phyloP scores from a whole-genome alignment of 2,329 filamentous ascomycete genomes.

The Bipolaris sorokiniana region DNA sequence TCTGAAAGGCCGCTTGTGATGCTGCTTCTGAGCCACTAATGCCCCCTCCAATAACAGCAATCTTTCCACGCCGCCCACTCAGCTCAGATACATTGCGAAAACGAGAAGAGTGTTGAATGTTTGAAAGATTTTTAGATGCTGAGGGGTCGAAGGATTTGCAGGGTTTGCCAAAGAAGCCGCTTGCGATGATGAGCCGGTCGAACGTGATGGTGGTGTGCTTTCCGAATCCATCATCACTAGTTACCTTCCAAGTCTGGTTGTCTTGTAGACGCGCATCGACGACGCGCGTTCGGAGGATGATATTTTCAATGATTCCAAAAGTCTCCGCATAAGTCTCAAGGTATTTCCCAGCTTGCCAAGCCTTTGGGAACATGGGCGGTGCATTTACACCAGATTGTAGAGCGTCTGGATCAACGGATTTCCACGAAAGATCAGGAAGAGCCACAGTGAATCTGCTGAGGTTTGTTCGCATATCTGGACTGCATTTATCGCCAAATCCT shows the following conservation, averaged over 20 bases:
- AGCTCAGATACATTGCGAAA: constrained; percentile 35
- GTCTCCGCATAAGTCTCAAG: constrained; percentile 67
- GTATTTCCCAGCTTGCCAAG: constrained; percentile 78
- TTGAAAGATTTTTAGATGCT: constrained; percentile 3
- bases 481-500: constrained; percentile 65
- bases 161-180: constrained; percentile 71
- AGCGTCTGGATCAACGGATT: constrained; percentile 52
- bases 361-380: constrained; percentile 71
- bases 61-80: constrained; percentile 56
- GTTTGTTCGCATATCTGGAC: constrained; percentile 67
- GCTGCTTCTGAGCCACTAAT: constrained; percentile 84
- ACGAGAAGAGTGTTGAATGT: constrained; percentile 38
- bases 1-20: constrained; percentile 71
- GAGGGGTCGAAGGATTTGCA: constrained; percentile 22
- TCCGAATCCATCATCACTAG: constrained; percentile 21
- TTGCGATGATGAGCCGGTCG: constrained; percentile 74
- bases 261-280: constrained; percentile 30
- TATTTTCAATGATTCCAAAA: constrained; percentile 61
- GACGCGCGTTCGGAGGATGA: constrained; percentile 56
- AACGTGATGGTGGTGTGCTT: constrained; percentile 53
- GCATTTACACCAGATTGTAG: constrained; percentile 13
- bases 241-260: constrained; percentile 28
- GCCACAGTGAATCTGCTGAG: constrained; percentile 76
- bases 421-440: constrained; percentile 72
- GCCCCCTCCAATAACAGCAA: constrained; percentile 78